Base-by-base conservation (phyloP, 345 rosid genomes). In the Passiflora organensis region DNA sequence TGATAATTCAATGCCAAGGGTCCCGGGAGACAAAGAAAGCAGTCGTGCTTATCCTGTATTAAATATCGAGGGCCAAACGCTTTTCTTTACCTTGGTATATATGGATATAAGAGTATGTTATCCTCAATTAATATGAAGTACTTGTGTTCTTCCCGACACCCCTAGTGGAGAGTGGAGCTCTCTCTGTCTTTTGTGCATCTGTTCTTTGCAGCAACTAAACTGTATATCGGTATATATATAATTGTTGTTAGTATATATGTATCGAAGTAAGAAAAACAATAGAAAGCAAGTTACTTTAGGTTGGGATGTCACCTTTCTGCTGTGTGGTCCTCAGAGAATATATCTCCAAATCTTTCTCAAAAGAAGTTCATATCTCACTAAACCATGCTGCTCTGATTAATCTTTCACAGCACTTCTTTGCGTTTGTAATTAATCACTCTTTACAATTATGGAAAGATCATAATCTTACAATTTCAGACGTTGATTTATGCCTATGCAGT, bases 1-100 rank as follows among this genome's bases (percentile, higher is more conserved):
- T 55, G 67, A 49, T 22, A 32, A 62, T 65, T 76, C 46, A 64
- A 62, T 69, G 63, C 61, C 34, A 45, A 13, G 43, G 36, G 62
- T 22, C 68, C 57, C 38, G 38, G 6, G 39, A 56, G 48, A 69
- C 55, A 63, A 60, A 44, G n/a, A 45, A 36, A n/a, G 17, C 41
- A 43, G 9, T 22, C 23, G 41, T 51, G 39, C 37, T 61, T 37
- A 50, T 55, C 45, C 24, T 43, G 45, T 39, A 42, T 16, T 52
- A 13, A 45, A 55, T 53, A 20, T 21, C 37, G 17, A 41, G 53
- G 41, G 24, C 1, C 43, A 19, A 17, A 18, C 9, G 1, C 18
- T 1, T 28, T 28, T 28, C 34, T 28, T 28, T 3, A 28, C 34
- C 34, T 28, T 28, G 34, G 8, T 28, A 8, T 2, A 28, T 3